phyloP scores from a whole-genome alignment of 75 land plant species.

The Chamaecyparis obtusa region DNA sequence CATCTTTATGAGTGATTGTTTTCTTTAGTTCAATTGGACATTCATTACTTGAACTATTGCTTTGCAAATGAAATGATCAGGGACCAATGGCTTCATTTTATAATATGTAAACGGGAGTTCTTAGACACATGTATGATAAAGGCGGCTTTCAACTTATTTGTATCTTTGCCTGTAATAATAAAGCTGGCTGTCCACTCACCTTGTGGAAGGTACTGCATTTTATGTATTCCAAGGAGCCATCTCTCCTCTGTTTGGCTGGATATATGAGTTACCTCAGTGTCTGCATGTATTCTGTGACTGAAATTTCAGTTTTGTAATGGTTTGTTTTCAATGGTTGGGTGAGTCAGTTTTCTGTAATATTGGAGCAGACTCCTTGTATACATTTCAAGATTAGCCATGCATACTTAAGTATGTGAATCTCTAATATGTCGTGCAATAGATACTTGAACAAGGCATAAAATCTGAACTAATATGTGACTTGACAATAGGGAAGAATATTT shows the following conservation, averaged over 20 bases:
- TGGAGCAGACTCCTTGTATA: background rate
- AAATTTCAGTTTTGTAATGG: background rate
- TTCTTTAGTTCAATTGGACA: background rate
- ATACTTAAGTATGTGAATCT: too few relatives aligned
- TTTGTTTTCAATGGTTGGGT: background rate
- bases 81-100: background rate
- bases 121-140: background rate
- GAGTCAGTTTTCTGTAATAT: background rate
- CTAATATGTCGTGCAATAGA: too few relatives aligned
- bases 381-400: background rate
- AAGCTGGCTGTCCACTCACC: background rate
- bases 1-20: background rate
- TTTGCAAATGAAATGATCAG: background rate
- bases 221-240: background rate
- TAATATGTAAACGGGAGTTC: background rate
- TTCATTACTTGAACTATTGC: background rate
- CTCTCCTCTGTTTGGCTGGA: background rate
- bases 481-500: too few relatives aligned
- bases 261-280: background rate
- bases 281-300: background rate
- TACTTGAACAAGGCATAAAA: too few relatives aligned
- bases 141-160: background rate
- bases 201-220: background rate
- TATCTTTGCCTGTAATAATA: background rate
- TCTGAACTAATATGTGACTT: too few relatives aligned